Evolutionary conservation across 176 grass and related monocot species (phyloP).

Genomic region (Themeda triandra): DNA sequence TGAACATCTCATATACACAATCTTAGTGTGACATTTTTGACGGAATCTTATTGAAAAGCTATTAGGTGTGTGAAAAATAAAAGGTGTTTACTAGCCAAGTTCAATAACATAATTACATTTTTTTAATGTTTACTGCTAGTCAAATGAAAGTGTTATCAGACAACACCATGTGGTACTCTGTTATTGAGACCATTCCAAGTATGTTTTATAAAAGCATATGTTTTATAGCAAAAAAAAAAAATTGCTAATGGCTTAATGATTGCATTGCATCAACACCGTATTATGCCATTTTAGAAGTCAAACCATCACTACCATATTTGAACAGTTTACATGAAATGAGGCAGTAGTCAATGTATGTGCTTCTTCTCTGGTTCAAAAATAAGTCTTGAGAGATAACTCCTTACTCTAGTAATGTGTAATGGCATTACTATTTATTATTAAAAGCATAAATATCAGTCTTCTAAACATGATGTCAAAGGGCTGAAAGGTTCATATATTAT

Average conservation of each 20-base stretch:
- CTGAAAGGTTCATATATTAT: background rate
- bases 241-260: background rate
- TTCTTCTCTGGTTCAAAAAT: background rate
- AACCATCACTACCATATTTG: background rate
- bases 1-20: background rate
- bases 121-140: background rate
- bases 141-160: background rate
- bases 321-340: background rate
- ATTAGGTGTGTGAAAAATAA: conserved; percentile 11
- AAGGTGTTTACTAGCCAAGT: background rate
- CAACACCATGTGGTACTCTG: background rate
- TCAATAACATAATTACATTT: background rate
- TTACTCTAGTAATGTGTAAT: background rate
- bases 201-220: background rate
- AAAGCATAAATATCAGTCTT: background rate
- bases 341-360: background rate
- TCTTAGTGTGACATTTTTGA: background rate
- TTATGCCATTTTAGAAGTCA: background rate
- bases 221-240: background rate
- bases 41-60: background rate
- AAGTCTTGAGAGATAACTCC: background rate
- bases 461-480: background rate
- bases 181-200: background rate
- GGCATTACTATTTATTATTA: background rate
- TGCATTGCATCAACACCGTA: background rate